Evolutionary conservation across 352 stramenopile species (phyloP), one percentile per base, ranked within the genome.

Genomic region (Globisporangium perplexum): DNA sequence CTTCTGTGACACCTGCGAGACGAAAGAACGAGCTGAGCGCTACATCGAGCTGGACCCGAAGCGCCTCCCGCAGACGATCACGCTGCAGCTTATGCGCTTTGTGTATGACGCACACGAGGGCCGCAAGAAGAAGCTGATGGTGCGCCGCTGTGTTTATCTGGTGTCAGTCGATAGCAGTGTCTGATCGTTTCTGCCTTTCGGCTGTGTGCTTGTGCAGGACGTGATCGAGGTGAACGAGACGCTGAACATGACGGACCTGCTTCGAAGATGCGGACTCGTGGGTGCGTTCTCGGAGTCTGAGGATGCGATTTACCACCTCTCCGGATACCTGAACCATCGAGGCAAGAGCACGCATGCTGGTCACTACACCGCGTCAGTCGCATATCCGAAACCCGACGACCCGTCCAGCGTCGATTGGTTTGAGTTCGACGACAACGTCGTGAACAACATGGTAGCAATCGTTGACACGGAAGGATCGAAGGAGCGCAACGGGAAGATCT

Each of bases 111-210:
- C 76, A 0, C 73, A 82, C 33, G 75, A 72, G 3, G 72, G 74
- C 12, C 64, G 69, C 8, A 95, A 92, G 59, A 94, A 93, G 55
- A 96, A 96, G 48, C 55, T 96, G 18, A 92, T 81, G 78, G 81
- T 91, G 35, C 17, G 59, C 14, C 20, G 41, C 8, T 5, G 18
- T 26, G 41, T 46, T 14, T 23, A 0, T 57, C 22, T 39, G 8
- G 20, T 44, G n/a, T 42, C 1, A n/a, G n/a, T 26, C 42, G 17
- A 3, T 30, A 7, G 41, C 18, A 7, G 18, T 10, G 28, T 10
- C 31, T 17, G 12, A 39, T 39, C 33, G 11, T 7, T 12, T 14
- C 14, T 3, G 4, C 18, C 14, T 7, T n/a, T 39, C 33, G 33
- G 18, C 46, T 42, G 10, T 65, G 7, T n/a, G 55, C 45, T 7